A percentile compares a stretch with the other conserved stretches of the same genome.
These are phyloP conservation scores for Leccinum uliginosum DNA, from an alignment of 768 basidiomycete genomes.

Conservation along the genomic window DNA sequence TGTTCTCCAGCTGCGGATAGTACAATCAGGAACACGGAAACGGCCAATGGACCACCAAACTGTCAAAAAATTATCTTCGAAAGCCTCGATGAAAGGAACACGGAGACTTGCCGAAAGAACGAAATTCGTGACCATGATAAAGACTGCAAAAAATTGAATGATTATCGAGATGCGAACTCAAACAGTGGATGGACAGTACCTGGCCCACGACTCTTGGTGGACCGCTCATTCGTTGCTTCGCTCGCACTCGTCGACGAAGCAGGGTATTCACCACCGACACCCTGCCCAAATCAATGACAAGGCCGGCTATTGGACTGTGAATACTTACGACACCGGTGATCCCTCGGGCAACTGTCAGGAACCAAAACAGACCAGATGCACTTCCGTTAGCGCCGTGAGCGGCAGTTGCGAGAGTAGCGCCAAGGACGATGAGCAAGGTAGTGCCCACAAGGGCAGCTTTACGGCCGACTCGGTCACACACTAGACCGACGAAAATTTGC, in stretches of 20 bases:
- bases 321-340: conserved; percentile 57
- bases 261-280: conserved; percentile 77
- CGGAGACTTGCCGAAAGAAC: conserved; percentile 49
- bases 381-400: conserved; percentile 59
- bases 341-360: conserved; percentile 66
- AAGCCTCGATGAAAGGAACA: not conserved
- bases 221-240: conserved; percentile 72
- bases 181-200: conserved; percentile 29
- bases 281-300: conserved; percentile 32
- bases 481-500: conserved; percentile 57
- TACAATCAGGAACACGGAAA: conserved; percentile 63
- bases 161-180: not conserved
- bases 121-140: conserved; percentile 75
- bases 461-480: conserved; percentile 72
- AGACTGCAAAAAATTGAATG: conserved; percentile 35
- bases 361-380: conserved; percentile 64
- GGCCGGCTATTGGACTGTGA: not conserved
- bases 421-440: conserved; percentile 64
- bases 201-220: conserved; percentile 55
- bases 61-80: conserved; percentile 20
- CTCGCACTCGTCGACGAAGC: conserved; percentile 65
- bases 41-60: conserved; percentile 66
- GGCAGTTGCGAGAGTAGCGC: conserved; percentile 63
- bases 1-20: conserved; percentile 61
- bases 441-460: conserved; percentile 71